These are phyloP conservation scores for Tetracladium setigerum DNA, from an alignment of 495 filamentous ascomycete species.

Conservation along the genomic window DNA sequence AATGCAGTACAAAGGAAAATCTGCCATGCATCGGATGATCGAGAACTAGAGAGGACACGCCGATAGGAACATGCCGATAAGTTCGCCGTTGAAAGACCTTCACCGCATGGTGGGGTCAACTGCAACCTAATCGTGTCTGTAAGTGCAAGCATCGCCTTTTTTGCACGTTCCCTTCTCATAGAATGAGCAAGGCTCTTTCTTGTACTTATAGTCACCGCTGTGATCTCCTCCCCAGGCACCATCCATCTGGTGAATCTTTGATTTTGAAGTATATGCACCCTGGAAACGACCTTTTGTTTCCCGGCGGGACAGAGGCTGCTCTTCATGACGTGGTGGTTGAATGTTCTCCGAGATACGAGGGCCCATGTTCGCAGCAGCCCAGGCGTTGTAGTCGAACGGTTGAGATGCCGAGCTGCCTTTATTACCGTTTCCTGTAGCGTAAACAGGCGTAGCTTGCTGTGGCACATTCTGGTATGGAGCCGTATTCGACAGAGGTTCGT, in stretches of 20 bases:
- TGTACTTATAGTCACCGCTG: constrained; percentile 20
- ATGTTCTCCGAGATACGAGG: too few species aligned
- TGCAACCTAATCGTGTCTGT: constrained; percentile 48
- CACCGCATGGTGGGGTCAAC: too few species aligned
- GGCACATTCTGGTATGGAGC: not conserved
- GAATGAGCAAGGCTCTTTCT: constrained; percentile 63
- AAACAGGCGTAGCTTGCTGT: too few species aligned
- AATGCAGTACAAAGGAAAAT: too few species aligned
- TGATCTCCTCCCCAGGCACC: constrained; percentile 3
- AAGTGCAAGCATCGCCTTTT: constrained; percentile 83
- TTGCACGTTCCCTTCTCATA: constrained; percentile 71
- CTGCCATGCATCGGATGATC: too few species aligned
- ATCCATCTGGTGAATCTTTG: too few species aligned
- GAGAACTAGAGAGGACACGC: not conserved
- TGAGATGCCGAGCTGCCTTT: not conserved
- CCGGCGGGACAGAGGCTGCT: not conserved
- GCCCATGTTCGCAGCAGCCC: not conserved
- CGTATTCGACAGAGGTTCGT: not conserved
- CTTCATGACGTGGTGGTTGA: not conserved
- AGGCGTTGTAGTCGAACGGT: constrained; percentile 9
- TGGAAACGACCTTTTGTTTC: not conserved
- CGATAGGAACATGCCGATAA: not conserved
- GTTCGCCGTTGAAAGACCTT: too few species aligned
- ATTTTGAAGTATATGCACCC: not conserved
- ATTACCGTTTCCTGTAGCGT: not conserved